These are phyloP conservation scores for Syncephalis fuscata DNA, from an alignment of 371 early-diverging fungal species.

Conservation along the genomic window DNA sequence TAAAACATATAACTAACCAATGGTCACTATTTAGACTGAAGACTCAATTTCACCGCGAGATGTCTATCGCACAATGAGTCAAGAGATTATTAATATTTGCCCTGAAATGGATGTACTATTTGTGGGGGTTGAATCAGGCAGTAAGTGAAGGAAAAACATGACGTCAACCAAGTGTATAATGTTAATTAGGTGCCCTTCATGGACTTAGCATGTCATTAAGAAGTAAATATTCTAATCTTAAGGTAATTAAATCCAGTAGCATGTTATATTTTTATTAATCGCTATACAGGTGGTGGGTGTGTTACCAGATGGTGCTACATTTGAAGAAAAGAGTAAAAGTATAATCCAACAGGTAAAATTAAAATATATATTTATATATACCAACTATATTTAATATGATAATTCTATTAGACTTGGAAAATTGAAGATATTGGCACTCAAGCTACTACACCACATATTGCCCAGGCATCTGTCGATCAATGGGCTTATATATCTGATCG, in stretches of 20 bases:
- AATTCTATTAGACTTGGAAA: constrained; percentile 32
- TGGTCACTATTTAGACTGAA: neutral
- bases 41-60: too few relatives aligned
- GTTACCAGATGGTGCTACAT: constrained; percentile 30
- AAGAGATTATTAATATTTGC: constrained; percentile 11
- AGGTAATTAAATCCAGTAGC: neutral
- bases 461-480: constrained; percentile 25
- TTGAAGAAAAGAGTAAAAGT: too few relatives aligned
- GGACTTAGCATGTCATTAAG: neutral
- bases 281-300: constrained; percentile 41
- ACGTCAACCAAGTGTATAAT: neutral
- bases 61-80: constrained; percentile 6
- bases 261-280: neutral
- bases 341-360: too few relatives aligned
- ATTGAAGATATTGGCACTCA: constrained; percentile 61
- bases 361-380: too few relatives aligned
- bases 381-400: too few relatives aligned
- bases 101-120: constrained; percentile 38
- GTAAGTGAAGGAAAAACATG: neutral
- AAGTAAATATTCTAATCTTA: neutral
- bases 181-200: neutral
- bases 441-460: constrained; percentile 36
- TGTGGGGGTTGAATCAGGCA: constrained; percentile 58
- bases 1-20: neutral
- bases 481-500: constrained; percentile 57